Base-by-base conservation (phyloP, 805 yeast genomes). In the Kuraishia piskuri region DNA sequence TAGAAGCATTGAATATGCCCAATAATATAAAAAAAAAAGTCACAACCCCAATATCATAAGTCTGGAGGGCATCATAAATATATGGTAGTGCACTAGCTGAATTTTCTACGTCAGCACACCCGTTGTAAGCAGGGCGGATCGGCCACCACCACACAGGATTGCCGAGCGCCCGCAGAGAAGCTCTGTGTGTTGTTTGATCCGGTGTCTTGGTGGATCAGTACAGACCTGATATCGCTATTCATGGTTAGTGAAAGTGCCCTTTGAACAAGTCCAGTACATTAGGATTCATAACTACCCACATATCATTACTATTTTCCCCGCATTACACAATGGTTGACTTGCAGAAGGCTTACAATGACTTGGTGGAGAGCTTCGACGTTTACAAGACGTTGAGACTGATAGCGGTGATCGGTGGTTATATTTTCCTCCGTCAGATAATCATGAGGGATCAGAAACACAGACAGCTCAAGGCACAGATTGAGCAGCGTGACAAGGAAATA, bases 381-480 rank as follows among this genome's bases (percentile, higher is more conserved):
- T 71, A 74, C 61, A 72, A 79, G 54, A 67, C 77, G 31, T 64
- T 83, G 53, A 70, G 78, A 50, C 61, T 80, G 14, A 66, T 80
- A 22, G 72, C 79, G 36, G 67, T 83, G 44, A 72, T 84, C n/a
- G 82, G 88, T 57, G 85, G 85, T 10, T 86, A 87, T 64, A 59
- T 82, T 36, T 67, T 86, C 49, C 56, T 81, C 55, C 78, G 91
- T 64, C 76, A 77, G 31, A 72, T 81, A 53, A 82, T 78, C 53
- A 68, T 78, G 56, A 78, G 76, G 47, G 83, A 78, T 69, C 73
- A 86, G 59, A 80, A 82, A 57, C 74, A 72, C 57, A 77, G 76
- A 59, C 86, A 83, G 57, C 57, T 79, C 54, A 67, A 73, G 52
- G 65, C 64, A 22, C 78, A 79, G 63, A 57, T 84, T 6, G 79